Conservation (phyloP, 1,139 yeast species). For the Geotrichum klebahnii region DNA sequence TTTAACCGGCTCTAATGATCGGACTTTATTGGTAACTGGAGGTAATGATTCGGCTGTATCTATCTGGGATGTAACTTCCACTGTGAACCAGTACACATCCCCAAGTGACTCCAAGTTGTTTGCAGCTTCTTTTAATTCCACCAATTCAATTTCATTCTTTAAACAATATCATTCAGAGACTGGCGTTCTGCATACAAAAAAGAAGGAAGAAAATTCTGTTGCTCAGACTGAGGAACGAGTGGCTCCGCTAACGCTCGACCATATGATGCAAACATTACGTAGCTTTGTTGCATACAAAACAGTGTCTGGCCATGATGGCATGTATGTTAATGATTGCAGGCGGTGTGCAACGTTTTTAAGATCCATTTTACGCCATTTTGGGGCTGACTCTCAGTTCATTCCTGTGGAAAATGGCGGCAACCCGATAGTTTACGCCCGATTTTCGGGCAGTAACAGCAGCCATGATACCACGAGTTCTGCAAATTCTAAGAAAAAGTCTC, state of each 20-base stretch:
- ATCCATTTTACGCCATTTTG: slow-evolving; percentile 58
- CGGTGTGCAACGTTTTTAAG: slow-evolving; percentile 76
- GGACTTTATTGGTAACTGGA: slow-evolving; percentile 47
- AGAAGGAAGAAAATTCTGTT: not conserved
- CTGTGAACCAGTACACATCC: slow-evolving; percentile 14
- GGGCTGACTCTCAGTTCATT: slow-evolving; percentile 67
- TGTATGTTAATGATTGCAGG: slow-evolving; percentile 71
- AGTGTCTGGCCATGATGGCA: slow-evolving; percentile 64
- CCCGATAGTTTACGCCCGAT: slow-evolving; percentile 76
- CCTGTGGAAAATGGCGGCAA: slow-evolving; percentile 69
- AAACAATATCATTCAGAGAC: slow-evolving; percentile 4
- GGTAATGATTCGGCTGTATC: slow-evolving; percentile 58
- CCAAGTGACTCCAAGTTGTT: slow-evolving; percentile 3
- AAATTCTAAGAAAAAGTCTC: slow-evolving; percentile 14
- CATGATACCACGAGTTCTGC: slow-evolving; percentile 20
- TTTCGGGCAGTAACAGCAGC: slow-evolving; percentile 43
- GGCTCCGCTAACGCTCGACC: slow-evolving; percentile 47
- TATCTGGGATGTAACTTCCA: slow-evolving; percentile 51
- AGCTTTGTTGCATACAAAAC: slow-evolving; percentile 66
- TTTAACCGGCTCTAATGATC: slow-evolving; percentile 26
- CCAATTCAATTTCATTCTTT: slow-evolving; percentile 13
- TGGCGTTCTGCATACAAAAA: slow-evolving; percentile 12
- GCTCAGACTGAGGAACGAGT: not conserved
- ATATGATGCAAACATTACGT: slow-evolving; percentile 57
- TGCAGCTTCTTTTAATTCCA: slow-evolving; percentile 24